Base-by-base conservation (phyloP, 257 asterid genomes). In the Pogostemon cablin region DNA sequence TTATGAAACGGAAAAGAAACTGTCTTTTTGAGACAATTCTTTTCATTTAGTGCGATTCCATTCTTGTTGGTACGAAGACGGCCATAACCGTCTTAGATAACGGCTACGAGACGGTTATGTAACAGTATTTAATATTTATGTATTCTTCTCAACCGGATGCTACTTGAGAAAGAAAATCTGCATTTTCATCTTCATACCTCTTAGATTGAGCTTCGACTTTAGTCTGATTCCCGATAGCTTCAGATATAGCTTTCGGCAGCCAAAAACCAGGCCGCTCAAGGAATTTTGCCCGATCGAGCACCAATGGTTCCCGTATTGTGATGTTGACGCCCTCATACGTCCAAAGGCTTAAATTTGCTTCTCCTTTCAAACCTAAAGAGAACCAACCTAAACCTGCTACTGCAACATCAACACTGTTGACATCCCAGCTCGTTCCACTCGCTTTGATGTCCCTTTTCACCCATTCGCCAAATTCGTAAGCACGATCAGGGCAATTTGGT, bases 301-400 rank as follows among this genome's bases (percentile, higher is more conserved):
- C 91, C 84, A 93, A 66, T 68, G 98, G 96, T 10, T 93, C 99
- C 32, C 96, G 85, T 39, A 80, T 34, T 46, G 86, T 84, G 75
- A 86, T 75, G 48, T 82, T 84, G 54, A 87, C 65, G 41, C 93
- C 97, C 55, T 86, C 96, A 8, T 83, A 87, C 2, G 91, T 87
- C 97, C 96, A 91, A 15, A 93, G 68, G 5, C 68, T 79, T 77
- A 91, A 71, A 46, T 68, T 81, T n/a, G 96, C 96, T 67, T 93
- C 88, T 9, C 97, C 98, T 87, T 93, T 91, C 70, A 91, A 73
- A 50, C 97, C 96, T 39, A 93, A 62, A 62, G 99, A 86, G 76
- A 91, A 81, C 99, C 96, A 93, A 15, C 98, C 95, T 75, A 89
- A 84, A 68, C 98, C 96, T 44, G 91, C 98, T 62, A 89, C 86